phyloP scores from a whole-genome alignment of 306 rosid species.

The Mimosa pudica region DNA sequence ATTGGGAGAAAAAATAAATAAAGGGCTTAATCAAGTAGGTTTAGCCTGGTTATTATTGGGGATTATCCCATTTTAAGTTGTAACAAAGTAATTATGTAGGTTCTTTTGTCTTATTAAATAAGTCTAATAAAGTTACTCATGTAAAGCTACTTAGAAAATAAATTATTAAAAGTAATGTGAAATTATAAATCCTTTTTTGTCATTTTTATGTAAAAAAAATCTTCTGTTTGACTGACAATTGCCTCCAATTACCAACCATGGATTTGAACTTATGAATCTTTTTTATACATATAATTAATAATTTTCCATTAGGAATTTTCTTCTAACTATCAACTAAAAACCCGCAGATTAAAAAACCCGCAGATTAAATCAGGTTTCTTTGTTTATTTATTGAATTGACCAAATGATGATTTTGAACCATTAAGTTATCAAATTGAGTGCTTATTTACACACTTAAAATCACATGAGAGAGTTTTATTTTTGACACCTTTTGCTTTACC shows the following conservation, averaged over 20 bases:
- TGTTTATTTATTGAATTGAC: background rate
- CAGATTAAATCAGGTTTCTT: too few species aligned
- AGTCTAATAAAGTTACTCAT: too few species aligned
- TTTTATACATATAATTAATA: too few species aligned
- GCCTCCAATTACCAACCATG: too few species aligned
- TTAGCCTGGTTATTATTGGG: conserved; percentile 17
- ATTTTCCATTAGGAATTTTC: too few species aligned
- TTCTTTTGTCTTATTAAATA: conserved; percentile 35
- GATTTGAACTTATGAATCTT: too few species aligned
- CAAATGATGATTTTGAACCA: background rate
- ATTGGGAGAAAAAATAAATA: background rate
- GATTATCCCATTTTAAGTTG: conserved; percentile 35
- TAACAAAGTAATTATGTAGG: conserved; percentile 43
- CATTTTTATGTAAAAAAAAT: too few species aligned
- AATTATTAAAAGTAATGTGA: background rate
- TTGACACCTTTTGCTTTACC: background rate
- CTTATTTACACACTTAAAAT: background rate
- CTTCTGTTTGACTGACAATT: too few species aligned
- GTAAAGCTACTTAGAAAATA: background rate
- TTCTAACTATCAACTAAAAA: too few species aligned
- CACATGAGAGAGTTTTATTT: background rate
- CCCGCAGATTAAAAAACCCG: too few species aligned
- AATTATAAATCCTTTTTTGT: too few species aligned
- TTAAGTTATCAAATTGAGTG: background rate
- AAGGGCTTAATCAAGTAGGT: background rate